A percentile compares a stretch with the other conserved stretches of the same genome.
phyloP scores from a whole-genome alignment of 257 asterid species.

The Rauvolfia tetraphylla region DNA sequence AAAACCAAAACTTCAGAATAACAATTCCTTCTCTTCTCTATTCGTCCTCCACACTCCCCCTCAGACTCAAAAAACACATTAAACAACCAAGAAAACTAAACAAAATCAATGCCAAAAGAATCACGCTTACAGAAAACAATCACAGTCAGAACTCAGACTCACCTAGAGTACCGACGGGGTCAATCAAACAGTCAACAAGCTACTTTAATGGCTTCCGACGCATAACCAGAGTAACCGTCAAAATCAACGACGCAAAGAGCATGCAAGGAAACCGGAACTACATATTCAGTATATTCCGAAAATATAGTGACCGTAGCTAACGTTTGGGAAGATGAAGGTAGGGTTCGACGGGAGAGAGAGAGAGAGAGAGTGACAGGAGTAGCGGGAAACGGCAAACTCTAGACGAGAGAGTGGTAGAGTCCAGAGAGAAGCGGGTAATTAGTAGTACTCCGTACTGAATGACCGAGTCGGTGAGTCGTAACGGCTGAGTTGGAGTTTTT shows the following conservation, averaged over 20 bases:
- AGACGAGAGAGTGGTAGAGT: background rate
- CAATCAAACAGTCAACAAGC: background rate
- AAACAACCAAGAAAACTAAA: background rate
- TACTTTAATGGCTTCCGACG: background rate
- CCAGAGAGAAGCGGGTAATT: background rate
- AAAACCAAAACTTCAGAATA: background rate
- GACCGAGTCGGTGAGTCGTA: background rate
- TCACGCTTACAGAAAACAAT: background rate
- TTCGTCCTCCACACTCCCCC: background rate
- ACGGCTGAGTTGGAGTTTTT: background rate
- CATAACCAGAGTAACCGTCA: background rate
- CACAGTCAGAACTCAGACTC: background rate
- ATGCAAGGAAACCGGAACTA: background rate
- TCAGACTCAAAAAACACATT: background rate
- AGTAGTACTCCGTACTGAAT: background rate
- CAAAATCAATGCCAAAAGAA: background rate
- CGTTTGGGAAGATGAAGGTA: background rate
- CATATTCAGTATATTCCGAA: background rate
- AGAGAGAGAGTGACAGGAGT: background rate
- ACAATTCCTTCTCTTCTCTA: background rate
- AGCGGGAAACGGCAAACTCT: constrained; percentile 15
- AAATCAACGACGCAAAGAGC: background rate
- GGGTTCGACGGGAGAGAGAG: background rate
- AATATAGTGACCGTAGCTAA: background rate
- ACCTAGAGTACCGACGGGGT: background rate